Conservation (phyloP, 768 basidiomycete genomes). For the Suillus weaverae region DNA sequence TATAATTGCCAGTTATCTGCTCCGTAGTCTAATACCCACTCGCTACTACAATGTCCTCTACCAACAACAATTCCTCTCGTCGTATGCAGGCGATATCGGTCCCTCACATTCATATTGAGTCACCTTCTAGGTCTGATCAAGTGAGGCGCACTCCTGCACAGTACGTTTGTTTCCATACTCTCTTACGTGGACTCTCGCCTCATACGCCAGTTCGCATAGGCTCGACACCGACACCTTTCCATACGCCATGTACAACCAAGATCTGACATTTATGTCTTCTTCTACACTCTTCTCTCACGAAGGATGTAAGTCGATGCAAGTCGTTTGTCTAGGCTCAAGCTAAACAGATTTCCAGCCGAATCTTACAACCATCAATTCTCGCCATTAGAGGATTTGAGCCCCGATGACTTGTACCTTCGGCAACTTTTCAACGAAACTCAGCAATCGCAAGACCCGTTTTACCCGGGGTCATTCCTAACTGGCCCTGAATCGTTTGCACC, state of each 20-base stretch:
- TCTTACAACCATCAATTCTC: neutral
- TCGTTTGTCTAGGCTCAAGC: neutral
- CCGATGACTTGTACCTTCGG: neutral
- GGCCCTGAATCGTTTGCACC: neutral
- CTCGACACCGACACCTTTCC: neutral
- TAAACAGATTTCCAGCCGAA: neutral
- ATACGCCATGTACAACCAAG: neutral
- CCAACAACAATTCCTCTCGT: neutral
- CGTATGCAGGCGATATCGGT: neutral
- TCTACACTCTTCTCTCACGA: neutral
- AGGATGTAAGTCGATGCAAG: neutral
- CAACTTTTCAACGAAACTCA: neutral
- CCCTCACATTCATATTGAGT: neutral
- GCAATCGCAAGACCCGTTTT: neutral
- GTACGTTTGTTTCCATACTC: neutral
- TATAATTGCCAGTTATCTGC: neutral
- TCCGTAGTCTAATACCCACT: no score
- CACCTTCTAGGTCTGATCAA: neutral
- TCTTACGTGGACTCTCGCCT: neutral
- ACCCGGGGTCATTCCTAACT: conserved; percentile 5
- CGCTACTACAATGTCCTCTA: neutral
- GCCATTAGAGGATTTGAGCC: neutral
- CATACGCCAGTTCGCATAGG: neutral
- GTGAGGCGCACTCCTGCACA: neutral
- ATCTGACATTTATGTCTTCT: neutral